Base-by-base conservation (phyloP, 2,329 filamentous ascomycete species). In the Xylariaceae sp. region DNA sequence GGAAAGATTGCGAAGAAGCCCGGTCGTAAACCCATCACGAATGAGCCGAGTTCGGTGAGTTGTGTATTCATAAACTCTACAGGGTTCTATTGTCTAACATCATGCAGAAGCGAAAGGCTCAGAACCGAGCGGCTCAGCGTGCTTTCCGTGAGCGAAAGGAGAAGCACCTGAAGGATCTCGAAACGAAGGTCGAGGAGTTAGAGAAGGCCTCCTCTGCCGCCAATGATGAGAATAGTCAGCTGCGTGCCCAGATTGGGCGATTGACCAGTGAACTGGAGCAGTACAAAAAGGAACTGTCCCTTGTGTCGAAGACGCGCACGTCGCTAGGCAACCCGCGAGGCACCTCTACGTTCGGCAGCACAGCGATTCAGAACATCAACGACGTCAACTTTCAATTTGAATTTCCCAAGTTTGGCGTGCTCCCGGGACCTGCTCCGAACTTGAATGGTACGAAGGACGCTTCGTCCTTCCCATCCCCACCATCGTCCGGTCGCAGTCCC, bases 101-200 rank as follows among this genome's bases (percentile, higher is more conserved):
- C 44, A 39, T 64, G 51, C 69, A 96, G 91, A 95, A 96, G 77
- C 88, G 92, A 68, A 99, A 99, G 78, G 94, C 94, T 8, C 92
- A 97, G 72, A 97, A 97, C 67, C 85, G 92, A 66, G 92, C 92
- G 9, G 92, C 92, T 3, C 92, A 97, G 75, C 85, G 92, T 60
- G 92, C 92, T 5, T 97, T 97, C 81, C 86, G 92, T 57, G 92
- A 97, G 74, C 89, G 92, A 64, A 97, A 97, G 76, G 92, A 97
- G 74, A 93, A 89, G 77, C 92, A 95, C 69, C 74, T 95, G 52
- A 91, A 91, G 72, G 88, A 92, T 66, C 81, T 95, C 1, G 92
- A 96, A 75, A 88, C 80, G 60, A 90, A 90, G 74, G 85, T 90
- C 2, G 80, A 87, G 50, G 86, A 89, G 70, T 74, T 90, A 10